These are phyloP conservation scores for Gaeumannomyces sp. DNA, from an alignment of 2,329 filamentous ascomycete genomes.

Conservation along the genomic window DNA sequence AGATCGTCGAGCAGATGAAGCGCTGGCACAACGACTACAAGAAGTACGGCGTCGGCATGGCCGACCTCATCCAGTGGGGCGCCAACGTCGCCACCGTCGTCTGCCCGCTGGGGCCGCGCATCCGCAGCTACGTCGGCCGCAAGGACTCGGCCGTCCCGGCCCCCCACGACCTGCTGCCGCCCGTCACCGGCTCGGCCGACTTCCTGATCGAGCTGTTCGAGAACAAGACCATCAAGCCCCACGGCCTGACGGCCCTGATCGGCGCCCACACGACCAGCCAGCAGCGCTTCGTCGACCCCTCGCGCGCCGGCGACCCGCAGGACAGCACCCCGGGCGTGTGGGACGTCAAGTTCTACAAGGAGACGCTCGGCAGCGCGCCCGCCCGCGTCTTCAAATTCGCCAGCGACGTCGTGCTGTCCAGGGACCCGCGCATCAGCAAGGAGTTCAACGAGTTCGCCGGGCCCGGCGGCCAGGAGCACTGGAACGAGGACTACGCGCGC, in stretches of 20 bases:
- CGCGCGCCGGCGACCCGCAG: constrained; percentile 31
- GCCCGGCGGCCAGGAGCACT: constrained; percentile 27
- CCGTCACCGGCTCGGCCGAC: constrained; percentile 31
- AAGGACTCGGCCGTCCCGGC: constrained; percentile 34
- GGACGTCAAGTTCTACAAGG: constrained; percentile 44
- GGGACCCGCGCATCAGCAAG: constrained; percentile 31
- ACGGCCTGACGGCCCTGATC: constrained; percentile 46
- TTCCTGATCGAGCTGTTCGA: constrained; percentile 39
- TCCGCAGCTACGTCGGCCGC: constrained; percentile 43
- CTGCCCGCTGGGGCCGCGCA: constrained; percentile 46
- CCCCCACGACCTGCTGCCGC: constrained; percentile 38
- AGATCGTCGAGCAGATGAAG: constrained; percentile 31
- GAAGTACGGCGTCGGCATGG: constrained; percentile 35
- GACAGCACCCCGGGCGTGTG: constrained; percentile 43
- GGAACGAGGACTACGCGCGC: constrained; percentile 42
- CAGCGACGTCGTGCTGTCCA: constrained; percentile 34
- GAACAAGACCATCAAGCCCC: constrained; percentile 42
- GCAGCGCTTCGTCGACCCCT: constrained; percentile 38
- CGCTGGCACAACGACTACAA: constrained; percentile 33
- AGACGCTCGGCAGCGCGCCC: constrained; percentile 29
- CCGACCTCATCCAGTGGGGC: constrained; percentile 48
- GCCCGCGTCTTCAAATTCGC: constrained; percentile 31
- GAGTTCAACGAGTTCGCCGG: constrained; percentile 32
- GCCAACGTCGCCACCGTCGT: constrained; percentile 39
- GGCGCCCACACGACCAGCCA: constrained; percentile 46